Evolutionary conservation across 2,329 filamentous ascomycete species (phyloP), one percentile per base, ranked within the genome.

Genomic region (Diaporthe citri): DNA sequence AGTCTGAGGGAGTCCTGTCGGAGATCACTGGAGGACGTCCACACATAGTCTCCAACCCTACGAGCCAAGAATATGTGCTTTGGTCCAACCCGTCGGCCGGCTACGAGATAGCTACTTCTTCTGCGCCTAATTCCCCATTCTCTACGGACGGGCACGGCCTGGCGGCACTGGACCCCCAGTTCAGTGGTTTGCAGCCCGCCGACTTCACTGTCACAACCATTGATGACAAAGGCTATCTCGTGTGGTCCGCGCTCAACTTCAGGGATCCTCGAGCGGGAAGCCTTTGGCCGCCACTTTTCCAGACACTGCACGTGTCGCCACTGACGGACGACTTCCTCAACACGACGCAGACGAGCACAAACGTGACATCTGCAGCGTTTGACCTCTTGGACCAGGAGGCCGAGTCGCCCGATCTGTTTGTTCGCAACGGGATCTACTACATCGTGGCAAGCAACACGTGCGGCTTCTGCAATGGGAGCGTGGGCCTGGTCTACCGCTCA

Each of bases 381-480:
- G 73, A 74, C 22, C 69, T 74, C n/a, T 36, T 74, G 12, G 73
- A 74, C n/a, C 73, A 74, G n/a, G 46, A 74, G 25, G 39, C 67
- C 36, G 73, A 74, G 28, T 66, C 73, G 1, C 73, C 73, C 4
- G 73, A 75, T n/a, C n/a, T 74, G 17, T 74, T 74, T 22, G 46
- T 74, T 4, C 66, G 66, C 25, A 71, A 74, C 48, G 73, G 73
- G 8, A 66, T 74, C n/a, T 74, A 74, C 36, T 74, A 73, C 36
- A 55, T 73, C 20, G 71, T 73, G 5, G 71, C 51, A 39, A 73
- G 71, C 71, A 73, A 67, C 71, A 73, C 71, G 1, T 73, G 71
- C 48, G 71, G 59, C n/a, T 73, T 73, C 51, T 73, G 71, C 39
- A 43, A 28, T 15, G 71, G 71, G 7, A 57, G 59, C 39, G 56